Base-by-base conservation (phyloP, 345 rosid species). In the Geranium brycei region DNA sequence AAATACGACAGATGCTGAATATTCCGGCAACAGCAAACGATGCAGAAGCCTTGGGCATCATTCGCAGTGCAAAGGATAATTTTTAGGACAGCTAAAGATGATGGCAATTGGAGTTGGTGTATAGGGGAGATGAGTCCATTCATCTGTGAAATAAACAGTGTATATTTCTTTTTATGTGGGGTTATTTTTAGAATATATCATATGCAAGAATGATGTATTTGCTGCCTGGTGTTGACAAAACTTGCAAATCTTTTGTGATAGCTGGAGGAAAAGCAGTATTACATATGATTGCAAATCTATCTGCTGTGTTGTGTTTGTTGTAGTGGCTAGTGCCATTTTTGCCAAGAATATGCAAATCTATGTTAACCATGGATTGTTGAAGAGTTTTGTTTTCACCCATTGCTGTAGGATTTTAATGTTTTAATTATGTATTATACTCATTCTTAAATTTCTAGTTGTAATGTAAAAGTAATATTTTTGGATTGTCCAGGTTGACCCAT, bases 51-150 rank as follows among this genome's bases (percentile, higher is more conserved):
- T 68, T 90, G 65, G 78, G 87, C 59, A 68, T 75, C 61, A 85
- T 93, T 58, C 82, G 88, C 13, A 76, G 61, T 59, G 99, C 97
- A 18, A 93, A 89, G 80, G 89, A 93, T 71, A 73, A 82, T 51
- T 93, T 87, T 75, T 83, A 66, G 53, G 53, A 10, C 11, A 38
- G 47, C 11, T 38, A 10, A 5, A 77, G 57, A 67, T 31, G 28
- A 35, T 28, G 17, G 30, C 10, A 4, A 23, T 38, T 31, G 41
- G 59, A 62, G 35, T 51, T 69, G 66, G 67, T 80, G 85, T 77
- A 85, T 81, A 86, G 83, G 61, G 63, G 69, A 64, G 73, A 57
- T 63, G 62, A 76, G 72, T n/a, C 5, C 57, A 61, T 31, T 18
- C 51, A 7, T 57, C 67, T 32, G 58, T 28, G 53, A 64, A 47